Conservation (phyloP, 2,329 filamentous ascomycete species). For the Hortaea werneckii region DNA sequence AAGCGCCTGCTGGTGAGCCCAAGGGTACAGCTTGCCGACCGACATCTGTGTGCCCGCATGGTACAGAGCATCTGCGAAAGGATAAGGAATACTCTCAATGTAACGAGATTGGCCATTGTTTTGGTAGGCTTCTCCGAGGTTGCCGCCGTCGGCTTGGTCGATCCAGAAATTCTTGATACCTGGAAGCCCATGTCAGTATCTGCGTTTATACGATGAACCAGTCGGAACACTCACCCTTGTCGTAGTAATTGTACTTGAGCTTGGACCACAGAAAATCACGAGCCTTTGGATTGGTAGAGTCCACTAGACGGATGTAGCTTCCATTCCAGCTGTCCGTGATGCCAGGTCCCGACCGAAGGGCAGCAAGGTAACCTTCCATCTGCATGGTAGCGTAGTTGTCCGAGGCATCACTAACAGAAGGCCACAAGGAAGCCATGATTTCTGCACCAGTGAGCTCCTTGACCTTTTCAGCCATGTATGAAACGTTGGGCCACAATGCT, state of each 20-base stretch:
- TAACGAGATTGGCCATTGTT: slow-evolving; percentile 26
- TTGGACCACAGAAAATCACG: slow-evolving; percentile 21
- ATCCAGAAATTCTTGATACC: slow-evolving; percentile 28
- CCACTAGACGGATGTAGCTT: slow-evolving; percentile 22
- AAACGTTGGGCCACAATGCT: slow-evolving; percentile 21
- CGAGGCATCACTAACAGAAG: slow-evolving; percentile 20
- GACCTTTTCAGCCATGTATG: slow-evolving; percentile 17
- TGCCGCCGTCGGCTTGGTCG: slow-evolving; percentile 28
- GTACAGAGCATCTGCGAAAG: slow-evolving; percentile 20
- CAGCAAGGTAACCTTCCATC: slow-evolving; percentile 17
- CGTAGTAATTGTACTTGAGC: slow-evolving; percentile 22
- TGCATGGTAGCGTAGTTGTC: slow-evolving; percentile 22
- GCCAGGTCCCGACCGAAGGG: slow-evolving; percentile 20
- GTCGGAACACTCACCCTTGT: slow-evolving; percentile 6
- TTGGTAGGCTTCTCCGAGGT: slow-evolving; percentile 28
- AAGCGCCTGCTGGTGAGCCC: slow-evolving; percentile 22
- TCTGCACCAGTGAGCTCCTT: slow-evolving; percentile 25
- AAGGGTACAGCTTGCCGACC: slow-evolving; percentile 23
- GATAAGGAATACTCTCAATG: slow-evolving; percentile 23
- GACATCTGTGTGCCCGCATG: slow-evolving; percentile 21
- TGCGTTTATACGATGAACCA: not conserved
- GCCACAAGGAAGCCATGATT: slow-evolving; percentile 26
- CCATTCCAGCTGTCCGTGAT: slow-evolving; percentile 24
- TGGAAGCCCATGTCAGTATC: not conserved
- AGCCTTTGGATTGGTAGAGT: slow-evolving; percentile 24